phyloP scores from a whole-genome alignment of 345 rosid species.

The Carallia pectinifolia region DNA sequence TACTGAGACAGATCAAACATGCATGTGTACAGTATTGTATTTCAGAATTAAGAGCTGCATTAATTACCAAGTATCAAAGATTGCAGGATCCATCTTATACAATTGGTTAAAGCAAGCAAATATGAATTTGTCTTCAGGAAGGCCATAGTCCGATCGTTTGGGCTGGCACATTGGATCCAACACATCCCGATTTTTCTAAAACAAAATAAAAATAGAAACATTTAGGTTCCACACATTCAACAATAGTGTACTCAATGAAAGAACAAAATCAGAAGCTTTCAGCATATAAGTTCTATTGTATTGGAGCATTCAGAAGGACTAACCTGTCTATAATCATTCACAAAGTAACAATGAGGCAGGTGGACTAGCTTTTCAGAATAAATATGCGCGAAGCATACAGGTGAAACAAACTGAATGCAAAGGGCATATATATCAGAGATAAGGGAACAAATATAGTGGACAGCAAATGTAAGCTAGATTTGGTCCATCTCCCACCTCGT shows the following conservation, averaged over 20 bases:
- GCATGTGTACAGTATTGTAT: background rate
- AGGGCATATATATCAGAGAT: conserved; percentile 6
- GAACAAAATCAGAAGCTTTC: background rate
- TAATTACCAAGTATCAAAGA: conserved; percentile 78
- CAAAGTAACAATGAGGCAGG: conserved; percentile 97
- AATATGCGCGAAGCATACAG: conserved; percentile 62
- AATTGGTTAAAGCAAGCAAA: conserved; percentile 99
- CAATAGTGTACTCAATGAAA: background rate
- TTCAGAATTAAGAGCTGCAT: background rate
- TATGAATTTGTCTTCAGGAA: conserved; percentile 93
- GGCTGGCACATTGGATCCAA: conserved; percentile 73
- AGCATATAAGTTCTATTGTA: background rate
- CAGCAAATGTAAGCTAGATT: background rate
- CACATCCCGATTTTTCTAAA: conserved; percentile 89
- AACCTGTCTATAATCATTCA: conserved; percentile 98
- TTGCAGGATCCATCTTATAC: conserved; percentile 99
- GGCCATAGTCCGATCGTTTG: conserved; percentile 85
- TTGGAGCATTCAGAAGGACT: background rate
- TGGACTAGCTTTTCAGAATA: conserved; percentile 98
- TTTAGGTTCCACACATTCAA: background rate
- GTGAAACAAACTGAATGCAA: conserved; percentile 81
- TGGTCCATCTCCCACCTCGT: conserved; percentile 55
- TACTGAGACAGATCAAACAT: background rate
- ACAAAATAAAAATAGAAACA: conserved; percentile 11
- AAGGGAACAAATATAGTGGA: background rate